Percentiles rank a stretch among this genome's conserved stretches.
Conservation (phyloP, 495 filamentous ascomycete species). For the Annulohypoxylon moriforme region DNA sequence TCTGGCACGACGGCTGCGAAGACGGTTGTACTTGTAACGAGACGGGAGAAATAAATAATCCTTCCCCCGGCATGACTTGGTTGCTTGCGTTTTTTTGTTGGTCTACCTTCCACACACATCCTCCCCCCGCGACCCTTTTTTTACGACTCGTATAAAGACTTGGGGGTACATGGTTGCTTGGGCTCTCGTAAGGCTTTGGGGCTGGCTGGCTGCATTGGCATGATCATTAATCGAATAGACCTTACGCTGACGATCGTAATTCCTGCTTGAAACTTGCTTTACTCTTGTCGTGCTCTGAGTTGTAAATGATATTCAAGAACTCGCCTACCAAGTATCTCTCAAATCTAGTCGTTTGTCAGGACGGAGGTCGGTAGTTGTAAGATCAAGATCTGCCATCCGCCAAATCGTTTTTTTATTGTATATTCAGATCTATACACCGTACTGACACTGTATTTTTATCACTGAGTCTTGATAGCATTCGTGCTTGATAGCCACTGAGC, state of each 20-base stretch:
- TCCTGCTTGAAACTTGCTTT: not conserved
- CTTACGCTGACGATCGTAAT: not conserved
- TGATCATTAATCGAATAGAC: constrained; percentile 7
- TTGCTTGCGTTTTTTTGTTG: not conserved
- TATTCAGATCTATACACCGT: too few species aligned
- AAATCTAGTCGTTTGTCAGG: too few species aligned
- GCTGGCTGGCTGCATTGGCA: constrained; percentile 3
- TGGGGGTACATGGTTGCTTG: not conserved
- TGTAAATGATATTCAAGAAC: not conserved
- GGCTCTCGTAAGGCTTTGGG: not conserved
- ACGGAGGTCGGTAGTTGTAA: too few species aligned
- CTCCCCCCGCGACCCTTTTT: not conserved
- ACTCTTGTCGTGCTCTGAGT: not conserved
- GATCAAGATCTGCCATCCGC: too few species aligned
- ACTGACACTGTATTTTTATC: too few species aligned
- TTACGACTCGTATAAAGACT: constrained; percentile 1
- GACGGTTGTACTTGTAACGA: constrained; percentile 12
- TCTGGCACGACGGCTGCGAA: not conserved
- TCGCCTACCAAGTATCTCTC: too few species aligned
- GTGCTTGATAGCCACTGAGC: too few species aligned
- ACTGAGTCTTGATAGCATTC: too few species aligned
- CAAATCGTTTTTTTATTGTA: too few species aligned
- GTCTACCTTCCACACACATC: not conserved
- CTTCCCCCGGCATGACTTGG: not conserved
- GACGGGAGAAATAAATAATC: not conserved